phyloP scores from a whole-genome alignment of 257 asterid genomes.

The Cordia subcordata region DNA sequence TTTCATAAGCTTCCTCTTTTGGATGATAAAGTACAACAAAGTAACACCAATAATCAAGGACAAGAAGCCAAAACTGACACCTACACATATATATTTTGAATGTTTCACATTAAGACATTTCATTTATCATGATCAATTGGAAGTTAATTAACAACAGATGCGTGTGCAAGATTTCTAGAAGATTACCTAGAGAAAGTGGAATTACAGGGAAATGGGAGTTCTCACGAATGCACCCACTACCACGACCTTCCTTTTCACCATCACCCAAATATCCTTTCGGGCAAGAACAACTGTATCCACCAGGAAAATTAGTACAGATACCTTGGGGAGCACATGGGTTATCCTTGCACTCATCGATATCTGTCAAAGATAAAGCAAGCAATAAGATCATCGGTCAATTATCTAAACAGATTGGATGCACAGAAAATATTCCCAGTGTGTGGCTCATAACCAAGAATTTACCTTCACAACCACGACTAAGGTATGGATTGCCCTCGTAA shows the following conservation, averaged over 20 bases:
- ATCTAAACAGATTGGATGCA: too few species aligned
- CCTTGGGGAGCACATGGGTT: constrained; percentile 28
- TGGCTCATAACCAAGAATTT: background rate
- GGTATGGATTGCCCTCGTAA: constrained; percentile 16
- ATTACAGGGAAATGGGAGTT: constrained; percentile 30
- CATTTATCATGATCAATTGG: background rate
- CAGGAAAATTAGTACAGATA: constrained; percentile 23
- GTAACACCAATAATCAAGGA: constrained; percentile 15
- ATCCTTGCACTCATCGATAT: constrained; percentile 28
- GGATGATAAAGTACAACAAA: constrained; percentile 24
- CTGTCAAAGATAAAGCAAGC: constrained; percentile 7
- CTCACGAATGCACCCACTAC: constrained; percentile 27
- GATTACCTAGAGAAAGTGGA: constrained; percentile 28
- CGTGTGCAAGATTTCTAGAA: too few species aligned
- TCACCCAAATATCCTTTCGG: constrained; percentile 29
- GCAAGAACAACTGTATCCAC: constrained; percentile 34
- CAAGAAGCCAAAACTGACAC: constrained; percentile 22
- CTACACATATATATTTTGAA: constrained; percentile 9
- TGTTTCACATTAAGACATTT: background rate
- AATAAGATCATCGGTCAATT: background rate
- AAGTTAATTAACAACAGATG: too few species aligned
- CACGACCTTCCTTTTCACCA: constrained; percentile 18
- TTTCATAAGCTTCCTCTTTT: constrained; percentile 14
- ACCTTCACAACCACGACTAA: constrained; percentile 12
- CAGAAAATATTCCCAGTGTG: too few species aligned